Conservation (phyloP, 805 yeast genomes). For the Nakazawaea wyomingensis region DNA sequence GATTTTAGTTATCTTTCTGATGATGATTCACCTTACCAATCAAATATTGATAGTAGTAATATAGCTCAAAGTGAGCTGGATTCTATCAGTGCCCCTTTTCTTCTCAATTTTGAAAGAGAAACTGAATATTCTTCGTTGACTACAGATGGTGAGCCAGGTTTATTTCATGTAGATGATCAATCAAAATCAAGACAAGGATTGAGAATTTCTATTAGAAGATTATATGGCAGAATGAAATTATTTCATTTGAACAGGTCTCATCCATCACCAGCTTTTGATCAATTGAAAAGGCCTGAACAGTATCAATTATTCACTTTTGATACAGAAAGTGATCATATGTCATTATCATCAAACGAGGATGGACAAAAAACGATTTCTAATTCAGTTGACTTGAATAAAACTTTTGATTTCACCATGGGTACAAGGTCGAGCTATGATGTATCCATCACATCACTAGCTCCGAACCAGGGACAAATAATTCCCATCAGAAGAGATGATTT, state of each 20-base stretch:
- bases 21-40: too few species aligned
- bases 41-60: too few species aligned
- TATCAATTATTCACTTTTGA: neutral
- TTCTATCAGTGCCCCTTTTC: too few species aligned
- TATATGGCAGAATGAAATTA: neutral
- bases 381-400: neutral
- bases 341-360: neutral
- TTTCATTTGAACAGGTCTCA: neutral
- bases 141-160: neutral
- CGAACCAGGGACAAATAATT: constrained; percentile 15
- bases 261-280: neutral
- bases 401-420: constrained; percentile 16
- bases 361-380: neutral
- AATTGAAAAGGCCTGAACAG: too few species aligned
- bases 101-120: too few species aligned
- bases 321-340: neutral
- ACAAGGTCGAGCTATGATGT: constrained; percentile 15
- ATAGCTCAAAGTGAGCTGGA: too few species aligned
- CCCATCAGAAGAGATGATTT: constrained; percentile 21
- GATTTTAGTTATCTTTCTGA: too few species aligned
- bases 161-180: neutral
- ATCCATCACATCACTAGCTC: constrained; percentile 19
- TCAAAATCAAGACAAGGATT: neutral
- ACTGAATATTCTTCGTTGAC: too few species aligned
- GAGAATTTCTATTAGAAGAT: neutral